Percentiles rank a stretch among this genome's conserved stretches.
Evolutionary conservation across 2,329 filamentous ascomycete species (phyloP).

Genomic region (Colletotrichum tabaci): DNA sequence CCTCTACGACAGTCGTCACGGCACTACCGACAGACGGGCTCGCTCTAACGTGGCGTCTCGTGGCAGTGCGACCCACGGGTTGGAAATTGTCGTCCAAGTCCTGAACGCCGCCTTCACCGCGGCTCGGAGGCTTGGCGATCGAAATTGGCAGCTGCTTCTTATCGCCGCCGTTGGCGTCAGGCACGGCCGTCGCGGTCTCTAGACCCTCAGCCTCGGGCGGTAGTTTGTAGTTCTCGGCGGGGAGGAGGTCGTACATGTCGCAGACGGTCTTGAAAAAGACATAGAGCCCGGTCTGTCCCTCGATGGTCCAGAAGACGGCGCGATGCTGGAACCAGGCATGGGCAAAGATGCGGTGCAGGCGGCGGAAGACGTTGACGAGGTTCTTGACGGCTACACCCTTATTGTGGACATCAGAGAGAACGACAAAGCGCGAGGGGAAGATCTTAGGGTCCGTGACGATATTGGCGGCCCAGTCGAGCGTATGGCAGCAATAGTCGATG

Average conservation of each 20-base stretch:
- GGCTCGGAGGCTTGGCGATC: slow-evolving; percentile 54
- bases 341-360: slow-evolving; percentile 96
- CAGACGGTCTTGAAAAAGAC: slow-evolving; percentile 98
- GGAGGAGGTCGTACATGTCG: slow-evolving; percentile 90
- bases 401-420: slow-evolving; percentile 69
- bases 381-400: slow-evolving; percentile 81
- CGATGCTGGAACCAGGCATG: slow-evolving; percentile 99
- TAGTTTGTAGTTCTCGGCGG: slow-evolving; percentile 95
- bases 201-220: slow-evolving; percentile 92
- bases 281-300: slow-evolving; percentile 92
- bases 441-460: slow-evolving; percentile 95
- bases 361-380: slow-evolving; percentile 93
- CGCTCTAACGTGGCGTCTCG: slow-evolving; percentile 84
- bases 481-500: slow-evolving; percentile 99
- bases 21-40: slow-evolving; percentile 84
- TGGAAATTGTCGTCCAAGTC: slow-evolving; percentile 65
- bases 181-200: slow-evolving; percentile 63
- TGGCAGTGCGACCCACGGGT: slow-evolving; percentile 76
- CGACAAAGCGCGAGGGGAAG: slow-evolving; percentile 87
- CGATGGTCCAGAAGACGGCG: slow-evolving; percentile 94
- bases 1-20: slow-evolving; percentile 86
- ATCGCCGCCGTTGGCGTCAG: slow-evolving; percentile 54
- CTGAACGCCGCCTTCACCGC: slow-evolving; percentile 47
- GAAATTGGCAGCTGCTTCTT: slow-evolving; percentile 50
- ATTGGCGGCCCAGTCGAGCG: slow-evolving; percentile 96